A percentile compares a stretch with the other conserved stretches of the same genome.
Evolutionary conservation across 441 rosid genomes (phyloP).

Genomic region (Brassica balearica): DNA sequence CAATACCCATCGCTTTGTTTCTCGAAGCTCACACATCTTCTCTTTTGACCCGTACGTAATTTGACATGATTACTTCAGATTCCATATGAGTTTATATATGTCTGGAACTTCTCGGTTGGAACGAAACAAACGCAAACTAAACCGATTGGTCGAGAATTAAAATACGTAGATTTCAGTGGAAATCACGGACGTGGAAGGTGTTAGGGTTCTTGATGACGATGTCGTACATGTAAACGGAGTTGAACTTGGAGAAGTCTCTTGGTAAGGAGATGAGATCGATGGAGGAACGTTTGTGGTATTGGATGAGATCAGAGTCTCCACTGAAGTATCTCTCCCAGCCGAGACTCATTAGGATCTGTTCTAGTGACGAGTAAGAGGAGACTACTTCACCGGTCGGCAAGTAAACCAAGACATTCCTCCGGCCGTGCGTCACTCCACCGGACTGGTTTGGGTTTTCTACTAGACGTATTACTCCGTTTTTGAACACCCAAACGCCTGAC

Average conservation of each 20-base stretch:
- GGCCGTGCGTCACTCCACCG: constrained; percentile 44
- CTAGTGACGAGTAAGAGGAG: constrained; percentile 69
- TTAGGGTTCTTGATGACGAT: constrained; percentile 88
- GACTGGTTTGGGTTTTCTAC: constrained; percentile 60
- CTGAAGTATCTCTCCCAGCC: constrained; percentile 95
- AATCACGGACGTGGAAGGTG: constrained; percentile 79
- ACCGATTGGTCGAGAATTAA: neutral
- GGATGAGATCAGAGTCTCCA: constrained; percentile 67
- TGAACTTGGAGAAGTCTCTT: constrained; percentile 81
- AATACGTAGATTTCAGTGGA: constrained; percentile 21
- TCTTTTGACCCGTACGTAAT: constrained; percentile 3
- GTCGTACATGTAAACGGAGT: constrained; percentile 86
- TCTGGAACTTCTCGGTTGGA: constrained; percentile 12
- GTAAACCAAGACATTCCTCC: constrained; percentile 74
- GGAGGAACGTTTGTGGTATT: constrained; percentile 85
- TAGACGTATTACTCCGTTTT: constrained; percentile 73
- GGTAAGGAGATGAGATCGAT: constrained; percentile 94
- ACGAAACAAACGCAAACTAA: constrained; percentile 18
- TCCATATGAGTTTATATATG: neutral
- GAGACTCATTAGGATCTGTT: constrained; percentile 62
- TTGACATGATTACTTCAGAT: constrained; percentile 8
- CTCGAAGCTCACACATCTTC: constrained; percentile 29
- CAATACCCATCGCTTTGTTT: constrained; percentile 32
- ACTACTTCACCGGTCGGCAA: constrained; percentile 71
- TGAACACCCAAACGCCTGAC: constrained; percentile 88